Evolutionary conservation across 805 yeast genomes (phyloP).

Genomic region (Cyberlindnera veronae): DNA sequence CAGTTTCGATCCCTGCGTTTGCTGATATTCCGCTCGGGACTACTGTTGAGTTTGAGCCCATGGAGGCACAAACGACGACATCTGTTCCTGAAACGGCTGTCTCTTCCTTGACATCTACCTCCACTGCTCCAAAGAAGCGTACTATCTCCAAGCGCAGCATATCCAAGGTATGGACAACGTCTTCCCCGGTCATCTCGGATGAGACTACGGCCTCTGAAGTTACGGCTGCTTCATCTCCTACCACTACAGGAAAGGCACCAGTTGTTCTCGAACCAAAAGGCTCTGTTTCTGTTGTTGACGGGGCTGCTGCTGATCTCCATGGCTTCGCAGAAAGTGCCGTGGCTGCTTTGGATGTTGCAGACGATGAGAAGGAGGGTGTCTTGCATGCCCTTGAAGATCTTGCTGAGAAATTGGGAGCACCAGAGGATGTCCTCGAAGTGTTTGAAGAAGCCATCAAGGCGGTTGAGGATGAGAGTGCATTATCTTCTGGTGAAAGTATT

Average conservation of each 20-base stretch:
- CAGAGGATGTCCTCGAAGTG: constrained; percentile 5
- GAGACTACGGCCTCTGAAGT: background rate
- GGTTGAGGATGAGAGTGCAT: constrained; percentile 2
- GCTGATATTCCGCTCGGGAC: no score
- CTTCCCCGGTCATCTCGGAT: background rate
- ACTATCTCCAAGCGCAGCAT: background rate
- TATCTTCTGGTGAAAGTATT: background rate
- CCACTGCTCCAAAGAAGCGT: constrained; percentile 1
- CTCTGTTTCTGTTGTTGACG: background rate
- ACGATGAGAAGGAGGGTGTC: constrained; percentile 1
- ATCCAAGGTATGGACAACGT: background rate
- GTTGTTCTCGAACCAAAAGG: background rate
- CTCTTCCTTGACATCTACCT: background rate
- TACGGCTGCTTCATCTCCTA: background rate
- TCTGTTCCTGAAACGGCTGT: no score
- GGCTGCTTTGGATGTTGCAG: background rate
- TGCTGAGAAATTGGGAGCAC: constrained; percentile 3
- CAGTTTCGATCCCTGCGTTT: no score
- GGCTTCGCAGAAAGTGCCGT: constrained; percentile 2
- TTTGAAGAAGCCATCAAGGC: constrained; percentile 2
- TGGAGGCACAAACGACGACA: background rate
- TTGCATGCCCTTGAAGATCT: constrained; percentile 6
- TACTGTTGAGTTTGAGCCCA: no score
- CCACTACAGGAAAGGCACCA: background rate
- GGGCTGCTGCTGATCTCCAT: background rate